Base-by-base conservation (phyloP, 2,329 filamentous ascomycete species). In the Aurifilum marmelostoma region DNA sequence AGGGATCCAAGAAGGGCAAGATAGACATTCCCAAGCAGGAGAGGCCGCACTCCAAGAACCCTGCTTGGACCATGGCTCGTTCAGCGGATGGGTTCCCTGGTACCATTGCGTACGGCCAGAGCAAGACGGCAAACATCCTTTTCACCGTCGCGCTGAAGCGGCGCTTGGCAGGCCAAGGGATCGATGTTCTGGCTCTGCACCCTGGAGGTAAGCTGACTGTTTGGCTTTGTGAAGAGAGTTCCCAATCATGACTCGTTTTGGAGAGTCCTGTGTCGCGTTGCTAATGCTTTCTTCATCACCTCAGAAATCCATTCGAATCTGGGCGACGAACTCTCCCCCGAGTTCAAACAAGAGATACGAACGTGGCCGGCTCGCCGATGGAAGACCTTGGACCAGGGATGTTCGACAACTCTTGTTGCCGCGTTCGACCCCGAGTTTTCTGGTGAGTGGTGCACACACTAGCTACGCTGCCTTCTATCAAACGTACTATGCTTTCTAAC, bases 121-220 rank as follows among this genome's bases (percentile, higher is more conserved):
- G 81, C 62, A 85, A 85, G 72, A 80, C 80, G 3, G 82, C 83
- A 1, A 82, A 83, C 59, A 80, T 85, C 14, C 74, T 83, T 52
- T 81, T 83, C 69, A 74, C 76, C 0, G n/a, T 64, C 39, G 61
- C 58, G 24, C 65, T 58, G 5, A 67, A 39, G 34, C 59, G 47
- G 24, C 62, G 27, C 34, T 62, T 68, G 62, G 54, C 54, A 37
- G 65, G 27, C 59, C 43, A 62, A 24, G 72, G 69, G 21, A 71
- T 72, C 58, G 29, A 68, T 50, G 73, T 63, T 50, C 70, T 72
- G 63, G 67, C 69, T 41, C 63, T 74, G 66, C 69, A 75, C 70
- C 74, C 73, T 67, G 68, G 69, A 66, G 69, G 71, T 74, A 67
- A 69, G 72, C 70, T 65, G 66, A 72, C 56, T 32, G 21, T 32